phyloP scores from a whole-genome alignment of 768 basidiomycete species.

The Xerocomellus chrysenteron region DNA sequence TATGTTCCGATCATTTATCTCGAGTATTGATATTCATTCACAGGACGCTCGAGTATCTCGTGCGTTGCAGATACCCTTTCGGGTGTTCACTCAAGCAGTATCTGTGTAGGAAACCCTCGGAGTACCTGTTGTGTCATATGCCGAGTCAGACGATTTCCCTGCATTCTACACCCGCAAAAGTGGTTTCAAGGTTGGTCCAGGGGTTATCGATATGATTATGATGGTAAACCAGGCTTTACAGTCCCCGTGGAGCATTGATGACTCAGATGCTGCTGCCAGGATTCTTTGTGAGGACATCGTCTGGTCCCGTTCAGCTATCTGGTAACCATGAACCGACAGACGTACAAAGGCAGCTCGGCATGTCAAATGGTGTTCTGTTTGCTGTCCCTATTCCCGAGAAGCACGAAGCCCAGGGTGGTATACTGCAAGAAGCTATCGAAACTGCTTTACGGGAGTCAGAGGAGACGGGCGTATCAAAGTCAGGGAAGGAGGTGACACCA shows the following conservation, averaged over 20 bases:
- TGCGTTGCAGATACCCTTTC: conserved; percentile 29
- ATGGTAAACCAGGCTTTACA: conserved; percentile 29
- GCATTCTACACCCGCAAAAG: conserved; percentile 89
- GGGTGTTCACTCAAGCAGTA: neutral
- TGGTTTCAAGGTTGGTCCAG: conserved; percentile 59
- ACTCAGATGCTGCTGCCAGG: conserved; percentile 65
- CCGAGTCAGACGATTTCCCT: conserved; percentile 78
- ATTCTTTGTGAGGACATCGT: conserved; percentile 62
- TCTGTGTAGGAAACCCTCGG: conserved; percentile 83
- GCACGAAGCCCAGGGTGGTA: conserved; percentile 63
- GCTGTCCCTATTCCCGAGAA: conserved; percentile 87
- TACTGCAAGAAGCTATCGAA: conserved; percentile 76
- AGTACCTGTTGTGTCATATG: conserved; percentile 84
- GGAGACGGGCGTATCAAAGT: conserved; percentile 69
- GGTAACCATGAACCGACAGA: conserved; percentile 41
- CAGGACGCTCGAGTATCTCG: conserved; percentile 81
- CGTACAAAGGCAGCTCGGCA: conserved; percentile 64
- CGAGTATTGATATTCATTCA: conserved; percentile 1
- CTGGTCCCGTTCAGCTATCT: neutral
- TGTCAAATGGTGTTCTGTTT: conserved; percentile 77
- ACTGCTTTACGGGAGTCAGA: conserved; percentile 84
- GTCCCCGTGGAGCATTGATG: conserved; percentile 76
- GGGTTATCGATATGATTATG: neutral
- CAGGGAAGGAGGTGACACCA: conserved; percentile 91
- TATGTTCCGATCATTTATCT: neutral